Base-by-base conservation (phyloP, 768 basidiomycete genomes). In the Bullera alba region DNA sequence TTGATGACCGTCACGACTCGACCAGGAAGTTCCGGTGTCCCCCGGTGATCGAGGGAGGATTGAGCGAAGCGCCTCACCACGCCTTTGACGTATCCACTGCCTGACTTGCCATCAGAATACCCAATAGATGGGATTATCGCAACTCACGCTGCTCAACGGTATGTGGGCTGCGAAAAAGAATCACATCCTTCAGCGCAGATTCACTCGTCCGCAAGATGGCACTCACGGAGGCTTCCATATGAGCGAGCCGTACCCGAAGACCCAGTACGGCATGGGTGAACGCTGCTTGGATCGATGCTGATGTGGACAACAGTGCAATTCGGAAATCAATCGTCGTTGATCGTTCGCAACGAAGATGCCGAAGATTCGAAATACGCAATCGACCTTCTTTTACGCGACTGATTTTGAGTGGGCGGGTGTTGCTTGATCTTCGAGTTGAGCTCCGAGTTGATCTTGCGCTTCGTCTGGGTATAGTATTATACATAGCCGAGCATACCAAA, bases 161-260 rank as follows among this genome's bases (percentile, higher is more conserved):
- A 63, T 90, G 85, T 2, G 87, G 87, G 14, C 89, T 92, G 36
- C 4, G 23, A 27, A 42, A 2, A 15, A 42, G 17, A 48, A 25
- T 30, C 15, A 41, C n/a, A n/a, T 51, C 2, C 38, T 28, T 53
- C 30, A 27, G 23, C 25, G 38, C 7, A 23, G 17, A 2, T 3
- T 21, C 4, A 2, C 19, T 14, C 4, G 17, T 22, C 16, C 2
- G 29, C 16, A 19, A 25, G 7, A 32, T 0, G 15, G 7, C 2
- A 46, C 69, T 50, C 63, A 84, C 89, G 69, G 69, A 23, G 69
- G 69, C 79, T 89, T 92, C 79, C 86, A 93, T 50, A 93, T 91
- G 34, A 95, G 78, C 5, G 87, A 90, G 10, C 90, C 90, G 60
- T 95, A 95, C 26, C 89, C 89, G 60, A 93, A 95, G 12, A 93